A percentile compares a stretch with the other conserved stretches of the same genome.
Conservation (phyloP, 768 basidiomycete genomes). For the Ephemerocybe angulata region DNA sequence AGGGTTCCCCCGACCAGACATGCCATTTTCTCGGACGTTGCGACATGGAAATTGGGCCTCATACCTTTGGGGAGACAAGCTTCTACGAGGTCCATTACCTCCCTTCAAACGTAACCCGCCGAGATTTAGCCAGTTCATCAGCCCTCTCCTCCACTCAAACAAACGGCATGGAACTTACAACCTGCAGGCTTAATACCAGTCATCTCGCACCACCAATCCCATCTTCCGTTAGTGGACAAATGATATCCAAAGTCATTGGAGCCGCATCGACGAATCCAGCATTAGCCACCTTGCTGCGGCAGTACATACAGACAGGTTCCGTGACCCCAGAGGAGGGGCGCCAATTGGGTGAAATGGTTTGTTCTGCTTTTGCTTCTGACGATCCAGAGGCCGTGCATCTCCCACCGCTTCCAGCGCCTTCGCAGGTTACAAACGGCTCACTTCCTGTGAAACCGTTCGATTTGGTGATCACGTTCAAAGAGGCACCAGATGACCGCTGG, state of each 20-base stretch:
- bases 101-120: background rate
- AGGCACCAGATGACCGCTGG: slow-evolving; percentile 61
- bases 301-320: too few relatives aligned
- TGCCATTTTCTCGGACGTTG: slow-evolving; percentile 64
- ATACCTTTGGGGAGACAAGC: slow-evolving; percentile 61
- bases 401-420: slow-evolving; percentile 6
- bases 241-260: too few relatives aligned
- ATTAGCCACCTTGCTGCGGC: too few relatives aligned
- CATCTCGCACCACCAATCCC: background rate
- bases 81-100: slow-evolving; percentile 56
- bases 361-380: too few relatives aligned
- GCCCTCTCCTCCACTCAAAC: too few relatives aligned
- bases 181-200: too few relatives aligned
- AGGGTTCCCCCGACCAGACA: slow-evolving; percentile 54
- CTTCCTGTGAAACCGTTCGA: slow-evolving; percentile 58
- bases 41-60: slow-evolving; percentile 72
- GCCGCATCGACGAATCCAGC: too few relatives aligned
- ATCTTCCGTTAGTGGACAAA: too few relatives aligned
- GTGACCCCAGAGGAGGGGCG: too few relatives aligned
- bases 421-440: slow-evolving; percentile 9
- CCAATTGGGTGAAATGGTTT: too few relatives aligned
- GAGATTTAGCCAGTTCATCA: background rate
- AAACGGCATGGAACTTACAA: too few relatives aligned
- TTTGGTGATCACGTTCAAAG: slow-evolving; percentile 67
- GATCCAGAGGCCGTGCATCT: too few relatives aligned